These are phyloP conservation scores for Urtica urens DNA, from an alignment of 306 rosid genomes.

Conservation along the genomic window DNA sequence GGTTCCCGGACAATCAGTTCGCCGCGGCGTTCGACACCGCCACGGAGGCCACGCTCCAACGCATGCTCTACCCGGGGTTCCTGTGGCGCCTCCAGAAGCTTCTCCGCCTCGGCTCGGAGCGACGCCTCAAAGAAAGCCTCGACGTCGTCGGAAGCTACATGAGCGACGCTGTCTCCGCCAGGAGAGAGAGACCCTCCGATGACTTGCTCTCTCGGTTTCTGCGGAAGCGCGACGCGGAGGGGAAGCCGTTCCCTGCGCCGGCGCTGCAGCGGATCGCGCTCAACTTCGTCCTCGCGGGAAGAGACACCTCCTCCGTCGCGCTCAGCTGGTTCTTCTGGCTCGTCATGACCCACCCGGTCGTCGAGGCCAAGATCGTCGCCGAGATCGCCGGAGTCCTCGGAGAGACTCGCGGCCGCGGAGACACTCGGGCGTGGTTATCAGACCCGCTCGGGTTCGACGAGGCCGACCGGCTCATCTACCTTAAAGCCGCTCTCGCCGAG, in stretches of 20 bases:
- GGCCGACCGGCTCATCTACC: constrained; percentile 52
- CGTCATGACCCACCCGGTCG: constrained; percentile 48
- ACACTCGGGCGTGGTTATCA: constrained; percentile 31
- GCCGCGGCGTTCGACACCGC: constrained; percentile 62
- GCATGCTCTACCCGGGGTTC: constrained; percentile 64
- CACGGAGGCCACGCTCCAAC: constrained; percentile 66
- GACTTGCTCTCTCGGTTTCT: constrained; percentile 69
- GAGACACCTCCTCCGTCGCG: constrained; percentile 93
- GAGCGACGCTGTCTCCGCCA: constrained; percentile 54
- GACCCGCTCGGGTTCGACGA: constrained; percentile 75
- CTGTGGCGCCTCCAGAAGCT: constrained; percentile 54
- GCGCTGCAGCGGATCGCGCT: constrained; percentile 64
- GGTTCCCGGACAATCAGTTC: constrained; percentile 45
- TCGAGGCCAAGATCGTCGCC: constrained; percentile 46
- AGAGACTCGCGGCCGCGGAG: constrained; percentile 44
- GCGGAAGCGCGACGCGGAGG: constrained; percentile 52
- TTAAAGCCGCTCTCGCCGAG: constrained; percentile 75
- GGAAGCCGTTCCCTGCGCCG: constrained; percentile 27
- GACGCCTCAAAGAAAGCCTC: constrained; percentile 35
- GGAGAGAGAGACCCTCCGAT: constrained; percentile 57
- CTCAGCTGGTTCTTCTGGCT: constrained; percentile 96
- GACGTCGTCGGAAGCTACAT: constrained; percentile 54
- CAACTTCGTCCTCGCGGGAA: constrained; percentile 90
- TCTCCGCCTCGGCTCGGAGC: constrained; percentile 43
- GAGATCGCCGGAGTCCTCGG: constrained; percentile 39